phyloP scores from a whole-genome alignment of 2,329 filamentous ascomycete genomes.

The Cyclaneusma minus region DNA sequence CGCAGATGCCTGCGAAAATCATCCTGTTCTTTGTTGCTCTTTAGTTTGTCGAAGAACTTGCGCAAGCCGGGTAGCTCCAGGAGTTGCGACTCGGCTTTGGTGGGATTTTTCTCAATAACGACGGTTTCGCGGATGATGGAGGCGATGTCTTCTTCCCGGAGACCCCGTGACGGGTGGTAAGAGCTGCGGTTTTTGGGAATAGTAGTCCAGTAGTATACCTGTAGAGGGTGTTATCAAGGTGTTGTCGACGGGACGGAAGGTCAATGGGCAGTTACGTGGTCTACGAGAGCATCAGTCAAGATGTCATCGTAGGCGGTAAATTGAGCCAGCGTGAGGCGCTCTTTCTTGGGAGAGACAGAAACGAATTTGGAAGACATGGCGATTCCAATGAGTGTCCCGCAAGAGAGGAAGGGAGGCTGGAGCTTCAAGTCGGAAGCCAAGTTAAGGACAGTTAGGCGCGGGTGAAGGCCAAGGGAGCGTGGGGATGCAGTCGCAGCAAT shows the following conservation, averaged over 20 bases:
- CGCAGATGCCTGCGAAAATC: conserved; percentile 77
- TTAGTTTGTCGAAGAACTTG: conserved; percentile 53
- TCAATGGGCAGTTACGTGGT: conserved; percentile 56
- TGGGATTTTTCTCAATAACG: conserved; percentile 57
- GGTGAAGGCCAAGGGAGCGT: no score
- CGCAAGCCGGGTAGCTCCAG: conserved; percentile 58
- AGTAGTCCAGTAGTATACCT: conserved; percentile 93
- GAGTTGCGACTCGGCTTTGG: conserved; percentile 55
- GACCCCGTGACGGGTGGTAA: conserved; percentile 69
- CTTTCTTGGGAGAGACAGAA: conserved; percentile 40
- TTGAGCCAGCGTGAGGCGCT: conserved; percentile 71
- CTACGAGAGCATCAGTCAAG: conserved; percentile 84
- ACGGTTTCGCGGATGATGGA: conserved; percentile 49
- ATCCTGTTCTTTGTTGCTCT: conserved; percentile 64
- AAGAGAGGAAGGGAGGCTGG: no score
- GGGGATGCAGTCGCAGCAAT: no score
- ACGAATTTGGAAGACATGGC: conserved; percentile 26
- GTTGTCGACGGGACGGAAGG: conserved; percentile 4
- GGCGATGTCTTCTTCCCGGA: conserved; percentile 48
- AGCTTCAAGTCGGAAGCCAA: no score
- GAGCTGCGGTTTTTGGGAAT: conserved; percentile 88
- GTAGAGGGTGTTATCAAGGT: conserved; percentile 5
- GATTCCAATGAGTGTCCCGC: conserved; percentile 5
- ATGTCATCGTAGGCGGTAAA: conserved; percentile 91
- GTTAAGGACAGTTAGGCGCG: no score